Percentiles rank a stretch among this genome's conserved stretches.
Evolutionary conservation across 768 basidiomycete genomes (phyloP).

Genomic region (Lactifluus hygrophoroides): DNA sequence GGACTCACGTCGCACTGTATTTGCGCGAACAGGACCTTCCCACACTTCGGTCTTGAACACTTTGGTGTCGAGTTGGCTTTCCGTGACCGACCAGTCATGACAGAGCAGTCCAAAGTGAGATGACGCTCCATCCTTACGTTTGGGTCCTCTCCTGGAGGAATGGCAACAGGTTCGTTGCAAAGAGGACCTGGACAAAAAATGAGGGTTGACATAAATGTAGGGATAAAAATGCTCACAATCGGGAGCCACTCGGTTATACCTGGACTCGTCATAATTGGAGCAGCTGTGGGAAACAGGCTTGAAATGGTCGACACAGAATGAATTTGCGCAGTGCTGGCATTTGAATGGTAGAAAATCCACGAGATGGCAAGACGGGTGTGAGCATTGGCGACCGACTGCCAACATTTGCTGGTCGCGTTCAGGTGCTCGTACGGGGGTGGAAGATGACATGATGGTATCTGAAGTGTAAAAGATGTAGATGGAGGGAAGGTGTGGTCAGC

Average conservation of each 20-base stretch:
- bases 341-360: constrained; percentile 84
- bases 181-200: constrained; percentile 47
- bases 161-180: constrained; percentile 66
- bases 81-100: constrained; percentile 54
- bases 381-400: constrained; percentile 63
- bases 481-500: too few species aligned
- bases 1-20: constrained; percentile 62
- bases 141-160: constrained; percentile 71
- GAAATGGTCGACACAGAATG: constrained; percentile 77
- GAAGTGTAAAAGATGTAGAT: background rate
- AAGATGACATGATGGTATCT: constrained; percentile 24
- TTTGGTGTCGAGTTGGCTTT: constrained; percentile 41
- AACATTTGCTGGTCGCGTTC: constrained; percentile 52
- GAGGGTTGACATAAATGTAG: background rate
- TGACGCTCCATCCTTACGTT: constrained; percentile 77
- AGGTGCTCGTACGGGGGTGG: constrained; percentile 17
- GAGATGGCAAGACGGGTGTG: constrained; percentile 52
- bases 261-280: constrained; percentile 58
- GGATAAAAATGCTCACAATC: constrained; percentile 40
- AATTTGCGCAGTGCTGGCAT: constrained; percentile 66
- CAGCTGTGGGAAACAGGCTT: constrained; percentile 60
- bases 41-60: constrained; percentile 56
- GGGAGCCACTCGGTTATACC: constrained; percentile 69
- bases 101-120: constrained; percentile 54
- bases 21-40: constrained; percentile 65